Percentiles rank a stretch among this genome's conserved stretches.
Evolutionary conservation across 768 basidiomycete species (phyloP).

Genomic region (Mycena epipterygia): DNA sequence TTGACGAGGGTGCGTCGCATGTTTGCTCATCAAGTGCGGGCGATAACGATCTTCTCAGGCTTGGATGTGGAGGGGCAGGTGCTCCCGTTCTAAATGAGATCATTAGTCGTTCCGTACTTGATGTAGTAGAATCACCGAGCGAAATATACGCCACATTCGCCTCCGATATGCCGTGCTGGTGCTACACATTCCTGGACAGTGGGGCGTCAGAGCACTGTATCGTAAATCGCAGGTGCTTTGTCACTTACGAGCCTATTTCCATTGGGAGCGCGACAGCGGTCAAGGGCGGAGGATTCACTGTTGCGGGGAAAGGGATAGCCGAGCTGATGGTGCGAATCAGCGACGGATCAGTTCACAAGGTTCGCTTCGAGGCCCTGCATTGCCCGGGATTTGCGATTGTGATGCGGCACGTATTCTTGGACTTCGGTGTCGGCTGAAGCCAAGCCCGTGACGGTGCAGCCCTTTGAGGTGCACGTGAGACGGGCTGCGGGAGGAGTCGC

Average conservation of each 20-base stretch:
- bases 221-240: background rate
- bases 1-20: constrained; percentile 5
- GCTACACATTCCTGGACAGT: background rate
- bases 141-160: background rate
- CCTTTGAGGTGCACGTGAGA: too few relatives aligned
- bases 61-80: constrained; percentile 1
- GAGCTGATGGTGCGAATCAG: background rate
- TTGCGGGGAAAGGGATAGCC: constrained; percentile 5
- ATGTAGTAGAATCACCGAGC: background rate
- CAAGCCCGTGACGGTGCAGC: too few relatives aligned
- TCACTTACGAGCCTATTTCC: background rate
- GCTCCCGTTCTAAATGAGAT: constrained; percentile 9
- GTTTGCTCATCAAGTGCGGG: background rate
- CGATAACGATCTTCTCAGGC: constrained; percentile 4
- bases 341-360: background rate
- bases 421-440: too few relatives aligned
- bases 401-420: too few relatives aligned
- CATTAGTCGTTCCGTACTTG: background rate
- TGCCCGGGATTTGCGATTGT: background rate
- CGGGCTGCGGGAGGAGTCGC: too few relatives aligned
- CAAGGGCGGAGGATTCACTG: constrained; percentile 3
- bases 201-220: constrained; percentile 1
- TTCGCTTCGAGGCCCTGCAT: background rate
- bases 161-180: background rate
- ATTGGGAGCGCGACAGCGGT: constrained; percentile 7